phyloP scores from a whole-genome alignment of 306 rosid species.

The Trifolium repens region DNA sequence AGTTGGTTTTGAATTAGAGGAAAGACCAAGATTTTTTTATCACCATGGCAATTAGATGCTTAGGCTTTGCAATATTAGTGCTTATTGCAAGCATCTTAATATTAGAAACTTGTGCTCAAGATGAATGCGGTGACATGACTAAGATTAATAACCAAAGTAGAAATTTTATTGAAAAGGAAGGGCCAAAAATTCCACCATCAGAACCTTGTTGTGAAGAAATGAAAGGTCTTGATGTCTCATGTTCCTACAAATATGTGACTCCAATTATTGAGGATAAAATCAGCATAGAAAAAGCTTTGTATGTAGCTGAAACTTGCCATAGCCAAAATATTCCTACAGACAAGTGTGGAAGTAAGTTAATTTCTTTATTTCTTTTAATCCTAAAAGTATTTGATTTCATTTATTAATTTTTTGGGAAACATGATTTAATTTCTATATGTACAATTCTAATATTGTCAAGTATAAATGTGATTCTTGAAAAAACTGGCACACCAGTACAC shows the following conservation, averaged over 20 bases:
- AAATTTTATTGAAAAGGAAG: neutral
- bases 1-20: neutral
- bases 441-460: neutral
- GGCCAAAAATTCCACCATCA: neutral
- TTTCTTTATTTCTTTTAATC: neutral
- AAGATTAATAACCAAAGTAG: neutral
- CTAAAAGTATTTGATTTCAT: neutral
- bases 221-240: neutral
- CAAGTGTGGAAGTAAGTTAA: conserved; percentile 14
- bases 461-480: neutral
- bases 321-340: conserved; percentile 11
- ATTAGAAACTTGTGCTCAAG: neutral
- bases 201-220: neutral
- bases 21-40: neutral
- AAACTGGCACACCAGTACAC: no score
- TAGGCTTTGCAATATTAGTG: neutral
- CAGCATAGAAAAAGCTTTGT: neutral
- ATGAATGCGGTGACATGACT: neutral
- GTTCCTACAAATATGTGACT: neutral
- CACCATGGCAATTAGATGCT: conserved; percentile 1
- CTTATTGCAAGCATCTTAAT: neutral
- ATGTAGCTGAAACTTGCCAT: neutral
- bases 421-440: neutral
- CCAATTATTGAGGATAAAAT: accelerated
- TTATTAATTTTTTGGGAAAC: neutral